phyloP scores from a whole-genome alignment of 768 basidiomycete genomes.

The Coprinellus aureogranulatus region DNA sequence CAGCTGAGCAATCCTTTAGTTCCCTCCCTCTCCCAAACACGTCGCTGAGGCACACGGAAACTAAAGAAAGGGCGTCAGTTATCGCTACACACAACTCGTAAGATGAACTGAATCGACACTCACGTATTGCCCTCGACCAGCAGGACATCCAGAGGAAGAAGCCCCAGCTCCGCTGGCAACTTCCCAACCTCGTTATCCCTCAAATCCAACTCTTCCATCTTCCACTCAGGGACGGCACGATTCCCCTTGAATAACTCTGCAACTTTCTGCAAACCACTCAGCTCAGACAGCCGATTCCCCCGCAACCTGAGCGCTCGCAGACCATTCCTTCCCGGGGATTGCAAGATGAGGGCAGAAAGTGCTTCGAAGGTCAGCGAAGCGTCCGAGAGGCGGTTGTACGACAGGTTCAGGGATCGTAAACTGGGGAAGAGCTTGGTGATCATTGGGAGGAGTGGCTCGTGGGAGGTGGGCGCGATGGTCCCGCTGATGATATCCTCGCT shows the following conservation, averaged over 20 bases:
- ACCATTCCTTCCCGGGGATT: constrained; percentile 46
- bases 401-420: constrained; percentile 65
- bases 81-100: constrained; percentile 2
- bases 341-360: constrained; percentile 51
- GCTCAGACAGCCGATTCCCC: constrained; percentile 62
- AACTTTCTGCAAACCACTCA: constrained; percentile 61
- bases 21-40: constrained; percentile 85
- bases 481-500: constrained; percentile 23
- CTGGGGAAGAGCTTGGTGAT: constrained; percentile 69
- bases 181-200: constrained; percentile 77
- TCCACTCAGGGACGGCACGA: constrained; percentile 63
- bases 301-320: constrained; percentile 64
- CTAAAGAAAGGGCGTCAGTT: constrained; percentile 31
- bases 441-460: constrained; percentile 55
- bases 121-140: constrained; percentile 83
- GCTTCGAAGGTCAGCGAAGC: constrained; percentile 47
- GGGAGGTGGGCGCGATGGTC: constrained; percentile 41
- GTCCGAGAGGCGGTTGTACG: constrained; percentile 69
- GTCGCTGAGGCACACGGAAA: constrained; percentile 76
- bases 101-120: constrained; percentile 28
- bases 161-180: constrained; percentile 66
- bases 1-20: constrained; percentile 79
- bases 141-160: constrained; percentile 76
- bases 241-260: constrained; percentile 68
- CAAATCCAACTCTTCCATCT: constrained; percentile 78